Evolutionary conservation across 2,329 filamentous ascomycete species (phyloP), one percentile per base, ranked within the genome.

Genomic region (Graphium sp.): DNA sequence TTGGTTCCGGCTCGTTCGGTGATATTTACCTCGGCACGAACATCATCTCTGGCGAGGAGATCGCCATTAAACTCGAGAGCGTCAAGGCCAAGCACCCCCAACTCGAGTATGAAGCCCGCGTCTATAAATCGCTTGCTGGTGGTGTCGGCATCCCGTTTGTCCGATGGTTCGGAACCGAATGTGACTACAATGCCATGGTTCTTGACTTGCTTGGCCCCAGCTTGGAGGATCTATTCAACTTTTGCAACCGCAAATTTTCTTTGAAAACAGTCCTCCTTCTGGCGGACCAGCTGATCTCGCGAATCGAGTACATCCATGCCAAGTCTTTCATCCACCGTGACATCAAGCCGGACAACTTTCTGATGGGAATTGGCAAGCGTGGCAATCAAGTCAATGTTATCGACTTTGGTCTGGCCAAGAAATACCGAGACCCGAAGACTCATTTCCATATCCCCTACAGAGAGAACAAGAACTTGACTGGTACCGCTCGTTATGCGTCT

Each of bases 381-480:
- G 89, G 89, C 40, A 98, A 95, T 62, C 87, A 95, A 64, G 87
- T 98, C 66, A 95, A 95, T 45, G 87, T 95, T 28, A 95, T 98
- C 44, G 89, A 95, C 58, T 98, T 98, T 45, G 89, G 89, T 66
- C 66, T 98, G 41, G 89, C 89, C 50, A 98, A 95, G 79, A 95
- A 95, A 66, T 98, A 95, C 66, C 80, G 89, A 41, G 89, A 95
- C 66, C 89, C 89, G 35, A 98, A 98, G 77, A 95, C 89, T 34
- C 87, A 95, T 61, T 95, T 95, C 66, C 89, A 98, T 60, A 98
- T 95, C 37, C 89, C 89, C 26, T 95, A 98, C 69, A 77, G 89
- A 62, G 89, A 95, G 82, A 95, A 95, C 77, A 95, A 98, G 80
- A 95, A 95, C 71, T 64, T 98, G 58, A 98, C 89, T 31, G 89